Evolutionary conservation across 2,329 filamentous ascomycete species (phyloP).

Genomic region (Scytalidium lignicola): DNA sequence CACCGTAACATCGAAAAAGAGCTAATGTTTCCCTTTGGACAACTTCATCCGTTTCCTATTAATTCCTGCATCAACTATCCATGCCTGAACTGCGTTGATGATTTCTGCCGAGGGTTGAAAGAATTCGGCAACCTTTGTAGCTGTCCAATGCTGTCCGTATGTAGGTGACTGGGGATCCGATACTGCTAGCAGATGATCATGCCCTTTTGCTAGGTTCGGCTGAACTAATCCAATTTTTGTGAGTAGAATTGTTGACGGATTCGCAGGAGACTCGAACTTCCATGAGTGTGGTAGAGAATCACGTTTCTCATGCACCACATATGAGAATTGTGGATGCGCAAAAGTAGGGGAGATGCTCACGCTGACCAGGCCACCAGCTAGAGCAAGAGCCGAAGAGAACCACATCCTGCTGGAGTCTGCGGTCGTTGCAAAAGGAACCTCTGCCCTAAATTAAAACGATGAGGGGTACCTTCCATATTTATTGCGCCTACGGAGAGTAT

Average conservation of each 20-base stretch:
- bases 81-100: conserved; percentile 44
- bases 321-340: neutral
- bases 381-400: neutral
- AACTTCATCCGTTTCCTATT: conserved; percentile 39
- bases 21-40: conserved; percentile 28
- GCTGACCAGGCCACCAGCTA: no score
- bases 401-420: no score
- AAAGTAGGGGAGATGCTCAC: neutral
- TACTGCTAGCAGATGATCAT: conserved; percentile 38
- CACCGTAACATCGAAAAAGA: conserved; percentile 28
- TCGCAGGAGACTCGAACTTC: conserved; percentile 12
- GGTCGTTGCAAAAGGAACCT: no score
- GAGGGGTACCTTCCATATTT: no score
- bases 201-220: conserved; percentile 39
- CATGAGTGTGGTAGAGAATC: conserved; percentile 13
- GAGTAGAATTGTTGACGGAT: conserved; percentile 17
- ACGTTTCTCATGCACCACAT: conserved; percentile 23
- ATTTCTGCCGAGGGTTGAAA: conserved; percentile 39
- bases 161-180: conserved; percentile 38
- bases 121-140: conserved; percentile 36
- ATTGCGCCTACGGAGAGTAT: no score
- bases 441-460: no score
- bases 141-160: conserved; percentile 44
- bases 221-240: conserved; percentile 38
- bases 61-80: conserved; percentile 51